Conservation (phyloP, 2,329 filamentous ascomycete species). For the Ophiostoma triangulosporum region DNA sequence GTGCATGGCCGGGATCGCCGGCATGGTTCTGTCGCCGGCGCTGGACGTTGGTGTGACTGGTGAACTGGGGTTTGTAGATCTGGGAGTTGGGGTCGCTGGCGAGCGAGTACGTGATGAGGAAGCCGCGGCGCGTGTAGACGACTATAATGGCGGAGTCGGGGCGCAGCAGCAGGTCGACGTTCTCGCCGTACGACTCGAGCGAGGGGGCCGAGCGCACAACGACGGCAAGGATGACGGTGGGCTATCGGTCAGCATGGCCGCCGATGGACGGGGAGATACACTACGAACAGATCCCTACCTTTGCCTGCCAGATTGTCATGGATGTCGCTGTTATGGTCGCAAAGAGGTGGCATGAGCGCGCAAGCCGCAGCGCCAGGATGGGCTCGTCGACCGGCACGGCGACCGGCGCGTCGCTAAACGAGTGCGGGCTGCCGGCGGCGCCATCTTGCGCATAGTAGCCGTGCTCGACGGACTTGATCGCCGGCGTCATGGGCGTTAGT, state of each 20-base stretch:
- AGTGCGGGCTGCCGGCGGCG: slow-evolving; percentile 16
- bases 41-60: slow-evolving; percentile 50
- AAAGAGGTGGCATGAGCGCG: slow-evolving; percentile 70
- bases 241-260: no score
- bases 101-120: slow-evolving; percentile 86
- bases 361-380: slow-evolving; percentile 62
- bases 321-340: slow-evolving; percentile 74
- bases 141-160: slow-evolving; percentile 89
- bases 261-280: no score
- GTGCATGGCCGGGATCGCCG: slow-evolving; percentile 38
- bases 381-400: slow-evolving; percentile 41
- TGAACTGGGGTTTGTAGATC: slow-evolving; percentile 75
- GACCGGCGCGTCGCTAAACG: not conserved
- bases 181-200: slow-evolving; percentile 69
- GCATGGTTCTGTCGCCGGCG: slow-evolving; percentile 47
- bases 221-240: slow-evolving; percentile 74
- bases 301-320: slow-evolving; percentile 93
- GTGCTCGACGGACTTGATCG: slow-evolving; percentile 45
- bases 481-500: slow-evolving; percentile 41
- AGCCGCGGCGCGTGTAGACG: slow-evolving; percentile 73
- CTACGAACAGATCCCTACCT: no score
- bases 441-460: slow-evolving; percentile 27
- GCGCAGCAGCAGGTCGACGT: slow-evolving; percentile 70
- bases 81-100: slow-evolving; percentile 69
- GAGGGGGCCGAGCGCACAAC: slow-evolving; percentile 73